Conservation (phyloP, 2,329 filamentous ascomycete genomes). For the Colletotrichum sp. region DNA sequence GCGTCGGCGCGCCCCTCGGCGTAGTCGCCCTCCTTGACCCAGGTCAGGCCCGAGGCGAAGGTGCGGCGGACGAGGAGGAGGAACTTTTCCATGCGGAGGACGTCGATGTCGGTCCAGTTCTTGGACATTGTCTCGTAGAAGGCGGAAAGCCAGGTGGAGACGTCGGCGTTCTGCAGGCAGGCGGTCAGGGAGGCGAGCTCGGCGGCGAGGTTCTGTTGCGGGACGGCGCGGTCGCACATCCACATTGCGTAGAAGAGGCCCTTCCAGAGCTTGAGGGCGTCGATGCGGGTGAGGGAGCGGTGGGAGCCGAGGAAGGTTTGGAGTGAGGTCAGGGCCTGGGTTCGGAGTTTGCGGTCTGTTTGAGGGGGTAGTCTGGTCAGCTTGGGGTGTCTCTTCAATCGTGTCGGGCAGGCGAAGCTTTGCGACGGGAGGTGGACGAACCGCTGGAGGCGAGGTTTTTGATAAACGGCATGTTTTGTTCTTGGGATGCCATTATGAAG, state of each 20-base stretch:
- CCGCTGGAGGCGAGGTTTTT: conserved; percentile 85
- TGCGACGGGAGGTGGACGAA: conserved; percentile 43
- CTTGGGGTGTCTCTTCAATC: background rate
- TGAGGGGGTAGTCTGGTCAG: background rate
- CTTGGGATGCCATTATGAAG: conserved; percentile 43
- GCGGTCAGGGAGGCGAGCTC: conserved; percentile 74
- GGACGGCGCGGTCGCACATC: conserved; percentile 90
- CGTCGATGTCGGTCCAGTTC: conserved; percentile 75
- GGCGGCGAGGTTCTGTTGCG: conserved; percentile 82
- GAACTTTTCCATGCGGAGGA: conserved; percentile 90
- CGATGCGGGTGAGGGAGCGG: conserved; percentile 65
- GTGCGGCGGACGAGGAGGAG: conserved; percentile 82
- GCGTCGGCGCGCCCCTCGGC: conserved; percentile 37
- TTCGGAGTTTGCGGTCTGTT: conserved; percentile 78
- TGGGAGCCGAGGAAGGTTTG: conserved; percentile 76
- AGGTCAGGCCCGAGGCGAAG: conserved; percentile 71
- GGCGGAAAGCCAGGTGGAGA: conserved; percentile 21
- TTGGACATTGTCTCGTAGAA: conserved; percentile 67
- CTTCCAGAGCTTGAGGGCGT: conserved; percentile 91
- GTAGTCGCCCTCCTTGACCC: conserved; percentile 36
- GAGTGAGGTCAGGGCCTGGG: conserved; percentile 78
- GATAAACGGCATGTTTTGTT: conserved; percentile 73
- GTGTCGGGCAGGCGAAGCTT: background rate
- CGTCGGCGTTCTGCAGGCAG: conserved; percentile 21
- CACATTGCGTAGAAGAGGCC: conserved; percentile 92